Evolutionary conservation across 2,329 filamentous ascomycete species (phyloP).

Genomic region (Tolypocladium capitatum): DNA sequence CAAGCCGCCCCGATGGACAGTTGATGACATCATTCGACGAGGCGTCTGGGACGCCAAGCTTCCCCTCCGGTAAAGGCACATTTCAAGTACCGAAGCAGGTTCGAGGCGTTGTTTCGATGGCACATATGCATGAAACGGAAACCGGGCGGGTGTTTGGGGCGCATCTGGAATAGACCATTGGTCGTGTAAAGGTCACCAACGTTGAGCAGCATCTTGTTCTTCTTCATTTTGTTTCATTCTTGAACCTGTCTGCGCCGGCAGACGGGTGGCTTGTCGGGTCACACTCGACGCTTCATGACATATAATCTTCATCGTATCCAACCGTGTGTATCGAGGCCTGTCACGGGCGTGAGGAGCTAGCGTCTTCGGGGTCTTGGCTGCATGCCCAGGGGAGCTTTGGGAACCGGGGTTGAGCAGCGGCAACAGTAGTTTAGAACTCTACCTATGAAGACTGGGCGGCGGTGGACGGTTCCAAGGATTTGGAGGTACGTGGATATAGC

Average conservation of each 20-base stretch:
- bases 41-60: conserved; percentile 66
- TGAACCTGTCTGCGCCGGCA: background rate
- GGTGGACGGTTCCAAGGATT: background rate
- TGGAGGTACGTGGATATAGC: background rate
- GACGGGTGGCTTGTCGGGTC: background rate
- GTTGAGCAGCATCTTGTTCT: background rate
- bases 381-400: background rate
- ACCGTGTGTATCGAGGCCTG: background rate
- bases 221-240: conserved; percentile 1
- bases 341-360: too few relatives aligned
- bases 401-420: background rate
- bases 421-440: background rate
- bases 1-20: conserved; percentile 63
- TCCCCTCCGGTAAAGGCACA: conserved; percentile 45
- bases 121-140: conserved; percentile 3
- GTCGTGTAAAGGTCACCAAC: conserved; percentile 1
- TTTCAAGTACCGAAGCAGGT: background rate
- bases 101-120: conserved; percentile 10
- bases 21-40: conserved; percentile 68
- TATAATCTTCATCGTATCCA: background rate
- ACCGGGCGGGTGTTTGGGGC: conserved; percentile 8
- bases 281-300: background rate
- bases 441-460: background rate
- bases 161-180: conserved; percentile 6
- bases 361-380: background rate